These are phyloP conservation scores for Salix dunnii DNA, from an alignment of 345 rosid genomes.

Conservation along the genomic window DNA sequence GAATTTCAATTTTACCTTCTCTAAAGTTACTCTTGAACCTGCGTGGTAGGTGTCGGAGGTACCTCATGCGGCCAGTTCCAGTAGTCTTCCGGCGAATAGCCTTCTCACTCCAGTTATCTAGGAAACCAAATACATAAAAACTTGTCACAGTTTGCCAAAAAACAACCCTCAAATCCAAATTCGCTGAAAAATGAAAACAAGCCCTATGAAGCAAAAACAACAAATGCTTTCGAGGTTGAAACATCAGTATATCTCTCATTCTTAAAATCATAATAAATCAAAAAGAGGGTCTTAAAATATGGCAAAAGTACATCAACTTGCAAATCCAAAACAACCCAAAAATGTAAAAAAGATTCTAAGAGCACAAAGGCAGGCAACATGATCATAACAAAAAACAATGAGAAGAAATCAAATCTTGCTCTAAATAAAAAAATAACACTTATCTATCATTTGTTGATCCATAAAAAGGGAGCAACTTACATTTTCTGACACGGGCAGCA, in stretches of 20 bases:
- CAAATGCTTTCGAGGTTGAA: not conserved
- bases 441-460: not conserved
- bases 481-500: slow-evolving; percentile 23
- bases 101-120: slow-evolving; percentile 28
- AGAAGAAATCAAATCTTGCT: not conserved
- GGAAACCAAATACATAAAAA: not conserved
- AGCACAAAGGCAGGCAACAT: not conserved
- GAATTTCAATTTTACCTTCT: slow-evolving; percentile 6
- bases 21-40: slow-evolving; percentile 28
- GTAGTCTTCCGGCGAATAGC: slow-evolving; percentile 29
- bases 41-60: slow-evolving; percentile 22
- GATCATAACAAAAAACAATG: not conserved
- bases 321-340: not conserved
- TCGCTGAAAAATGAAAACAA: not conserved
- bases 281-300: too few species aligned
- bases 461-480: not conserved
- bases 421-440: too few species aligned
- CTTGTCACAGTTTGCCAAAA: too few species aligned
- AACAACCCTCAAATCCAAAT: not conserved
- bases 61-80: slow-evolving; percentile 26
- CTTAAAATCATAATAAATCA: not conserved
- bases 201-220: not conserved
- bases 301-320: not conserved
- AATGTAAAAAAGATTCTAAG: too few species aligned
- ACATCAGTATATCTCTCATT: too few species aligned